Base-by-base conservation (phyloP, 495 filamentous ascomycete genomes). In the Tuber borchii region DNA sequence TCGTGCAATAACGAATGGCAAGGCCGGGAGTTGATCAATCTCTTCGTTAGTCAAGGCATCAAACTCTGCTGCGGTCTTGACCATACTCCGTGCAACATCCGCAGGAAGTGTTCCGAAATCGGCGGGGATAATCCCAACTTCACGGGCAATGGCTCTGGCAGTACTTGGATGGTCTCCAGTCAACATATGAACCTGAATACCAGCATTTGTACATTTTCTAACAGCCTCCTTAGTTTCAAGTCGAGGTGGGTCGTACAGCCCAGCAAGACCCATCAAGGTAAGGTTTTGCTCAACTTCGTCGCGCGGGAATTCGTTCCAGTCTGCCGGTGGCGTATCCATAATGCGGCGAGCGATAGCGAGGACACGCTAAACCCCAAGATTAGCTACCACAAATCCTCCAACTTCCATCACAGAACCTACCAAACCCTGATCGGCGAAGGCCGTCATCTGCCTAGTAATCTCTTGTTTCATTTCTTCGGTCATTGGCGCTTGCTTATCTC, bases 111-210 rank as follows among this genome's bases (percentile, higher is more conserved):
- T 84, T 43, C 84, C 80, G 22, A 87, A 83, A 80, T 92, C 88
- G 39, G 84, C 83, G 8, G 90, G 90, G 74, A 93, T 87, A 78
- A 93, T 93, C 69, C 92, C 91, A 20, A 93, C 90, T 85, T 93
- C 89, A 79, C 87, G 87, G 17, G 92, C 92, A 78, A 95, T 94
- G 8, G 91, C 90, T 71, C 87, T 88, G 43, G 92, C 92, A 12
- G 92, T 95, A 56, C 88, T 89, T 4, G 89, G 88, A 78, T 94
- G 91, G 79, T 94, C 92, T 31, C 82, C 92, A 44, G 92, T 94
- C 37, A 94, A 85, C 92, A 94, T 94, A 83, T 93, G 91, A 14
- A 93, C 91, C 76, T 87, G 87, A 75, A 94, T 92, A 42, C 92
- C 92, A 71, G 92, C 92, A 48, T 85, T 83, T 61, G 90, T 86